Evolutionary conservation across 139 green algal genomes (phyloP), one percentile per base, ranked within the genome.

Genomic region (Chlamydomonas incerta): DNA sequence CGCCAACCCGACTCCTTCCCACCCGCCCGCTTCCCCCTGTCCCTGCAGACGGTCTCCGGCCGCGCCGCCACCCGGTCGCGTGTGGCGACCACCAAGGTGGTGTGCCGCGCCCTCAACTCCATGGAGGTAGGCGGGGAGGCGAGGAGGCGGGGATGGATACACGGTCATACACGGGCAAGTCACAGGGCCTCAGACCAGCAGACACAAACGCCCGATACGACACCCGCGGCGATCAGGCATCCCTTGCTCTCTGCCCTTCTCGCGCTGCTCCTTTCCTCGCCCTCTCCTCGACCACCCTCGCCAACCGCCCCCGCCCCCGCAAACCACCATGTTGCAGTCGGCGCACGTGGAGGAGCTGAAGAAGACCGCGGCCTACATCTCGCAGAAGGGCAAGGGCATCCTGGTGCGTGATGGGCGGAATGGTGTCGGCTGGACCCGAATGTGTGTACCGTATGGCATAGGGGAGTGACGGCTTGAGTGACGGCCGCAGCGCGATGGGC

Each of bases 281-380:
- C 33, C 13, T 72, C 10, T 33, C 14, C 15, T 46, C 14, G n/a
- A n/a, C n/a, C n/a, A n/a, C n/a, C n/a, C n/a, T n/a, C n/a, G n/a
- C n/a, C n/a, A n/a, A n/a, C n/a, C n/a, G n/a, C n/a, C n/a, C n/a
- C n/a, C n/a, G n/a, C n/a, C n/a, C n/a, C n/a, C n/a, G n/a, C n/a
- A n/a, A n/a, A n/a, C n/a, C n/a, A n/a, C n/a, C n/a, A n/a, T n/a
- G n/a, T n/a, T n/a, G n/a, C 82, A 87, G 55, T 96, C 95, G 87
- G 90, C 93, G 9, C 94, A 90, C 57, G 67, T 87, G 9, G 93
- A 97, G 47, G 95, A 98, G 91, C 80, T 98, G 47, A 85, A 77
- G 28, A 82, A 81, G 21, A 97, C 90, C 17, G 95, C 95, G 28
- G 90, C 93, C 76, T 95, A 96, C 88, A 97, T 98, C 57, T 71